phyloP scores from a whole-genome alignment of 768 basidiomycete genomes.

The Pholiota microspora region DNA sequence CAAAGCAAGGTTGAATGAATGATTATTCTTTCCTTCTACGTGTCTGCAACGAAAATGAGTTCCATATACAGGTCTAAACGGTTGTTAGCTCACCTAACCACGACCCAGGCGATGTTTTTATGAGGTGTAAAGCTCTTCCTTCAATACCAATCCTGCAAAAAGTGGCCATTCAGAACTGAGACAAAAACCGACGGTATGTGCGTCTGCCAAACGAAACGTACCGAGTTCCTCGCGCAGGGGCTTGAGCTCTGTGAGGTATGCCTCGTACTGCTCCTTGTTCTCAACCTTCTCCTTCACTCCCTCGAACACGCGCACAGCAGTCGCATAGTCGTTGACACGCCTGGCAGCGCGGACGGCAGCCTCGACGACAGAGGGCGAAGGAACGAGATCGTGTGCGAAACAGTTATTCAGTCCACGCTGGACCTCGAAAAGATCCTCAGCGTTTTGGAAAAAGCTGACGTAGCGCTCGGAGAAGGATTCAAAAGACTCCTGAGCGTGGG shows the following conservation, averaged over 20 bases:
- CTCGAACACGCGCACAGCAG: constrained; percentile 94
- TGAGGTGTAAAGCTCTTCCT: constrained; percentile 29
- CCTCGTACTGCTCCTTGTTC: constrained; percentile 92
- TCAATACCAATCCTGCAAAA: constrained; percentile 21
- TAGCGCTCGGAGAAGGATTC: constrained; percentile 95
- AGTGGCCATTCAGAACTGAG: not conserved
- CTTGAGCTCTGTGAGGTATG: constrained; percentile 90
- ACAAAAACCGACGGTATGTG: not conserved
- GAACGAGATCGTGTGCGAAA: constrained; percentile 97
- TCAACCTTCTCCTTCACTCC: constrained; percentile 97
- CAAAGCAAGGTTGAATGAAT: not conserved
- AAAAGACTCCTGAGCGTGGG: constrained; percentile 87
- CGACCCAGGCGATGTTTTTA: constrained; percentile 12
- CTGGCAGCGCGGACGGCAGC: constrained; percentile 85
- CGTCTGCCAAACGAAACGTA: constrained; percentile 32
- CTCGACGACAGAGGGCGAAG: constrained; percentile 79
- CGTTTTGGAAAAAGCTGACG: constrained; percentile 88
- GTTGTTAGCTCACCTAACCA: constrained; percentile 7
- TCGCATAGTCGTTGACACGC: constrained; percentile 95
- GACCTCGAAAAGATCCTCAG: constrained; percentile 96
- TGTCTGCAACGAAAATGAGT: not conserved
- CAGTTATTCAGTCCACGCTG: constrained; percentile 99
- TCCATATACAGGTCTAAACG: not conserved
- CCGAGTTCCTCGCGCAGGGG: constrained; percentile 89
- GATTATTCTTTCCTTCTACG: constrained; percentile 5